phyloP scores from a whole-genome alignment of 1,139 yeast genomes.

The Candida sp. region DNA sequence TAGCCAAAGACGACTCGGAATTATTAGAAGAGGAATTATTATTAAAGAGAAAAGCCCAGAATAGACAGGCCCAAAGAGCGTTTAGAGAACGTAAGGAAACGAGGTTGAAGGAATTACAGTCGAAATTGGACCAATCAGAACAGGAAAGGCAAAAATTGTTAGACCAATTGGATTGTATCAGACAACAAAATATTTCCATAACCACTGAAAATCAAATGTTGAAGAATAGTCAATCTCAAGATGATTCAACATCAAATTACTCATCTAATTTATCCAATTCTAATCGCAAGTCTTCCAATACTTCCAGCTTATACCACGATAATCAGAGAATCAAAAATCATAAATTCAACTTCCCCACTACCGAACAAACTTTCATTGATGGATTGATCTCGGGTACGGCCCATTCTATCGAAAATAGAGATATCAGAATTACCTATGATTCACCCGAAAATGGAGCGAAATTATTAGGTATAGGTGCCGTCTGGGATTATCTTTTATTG shows the following conservation, averaged over 20 bases:
- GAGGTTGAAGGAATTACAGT: slow-evolving; percentile 64
- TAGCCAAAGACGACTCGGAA: slow-evolving; percentile 38
- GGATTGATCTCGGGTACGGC: slow-evolving; percentile 22
- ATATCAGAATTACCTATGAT: slow-evolving; percentile 30
- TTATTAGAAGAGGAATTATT: slow-evolving; percentile 48
- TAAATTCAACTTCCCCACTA: slow-evolving; percentile 33
- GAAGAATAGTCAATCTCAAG: slow-evolving; percentile 7
- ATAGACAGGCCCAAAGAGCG: slow-evolving; percentile 88
- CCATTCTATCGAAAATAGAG: slow-evolving; percentile 15
- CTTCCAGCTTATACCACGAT: background rate
- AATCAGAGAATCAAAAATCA: background rate
- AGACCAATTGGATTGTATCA: slow-evolving; percentile 51
- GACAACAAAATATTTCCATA: slow-evolving; percentile 51
- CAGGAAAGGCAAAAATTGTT: slow-evolving; percentile 49
- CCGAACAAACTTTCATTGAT: slow-evolving; percentile 32
- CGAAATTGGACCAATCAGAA: slow-evolving; percentile 58
- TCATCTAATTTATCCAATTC: background rate
- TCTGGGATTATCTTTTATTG: slow-evolving; percentile 71
- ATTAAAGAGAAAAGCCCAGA: slow-evolving; percentile 70
- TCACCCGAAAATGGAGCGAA: slow-evolving; percentile 34
- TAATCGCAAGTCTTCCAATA: background rate
- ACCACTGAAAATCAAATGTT: slow-evolving; percentile 57
- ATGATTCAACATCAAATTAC: background rate
- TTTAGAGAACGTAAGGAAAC: slow-evolving; percentile 83
- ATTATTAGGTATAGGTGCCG: slow-evolving; percentile 70